A percentile compares a stretch with the other conserved stretches of the same genome.
Conservation (phyloP, 495 filamentous ascomycete species). For the Tuber microsphaerosporum region DNA sequence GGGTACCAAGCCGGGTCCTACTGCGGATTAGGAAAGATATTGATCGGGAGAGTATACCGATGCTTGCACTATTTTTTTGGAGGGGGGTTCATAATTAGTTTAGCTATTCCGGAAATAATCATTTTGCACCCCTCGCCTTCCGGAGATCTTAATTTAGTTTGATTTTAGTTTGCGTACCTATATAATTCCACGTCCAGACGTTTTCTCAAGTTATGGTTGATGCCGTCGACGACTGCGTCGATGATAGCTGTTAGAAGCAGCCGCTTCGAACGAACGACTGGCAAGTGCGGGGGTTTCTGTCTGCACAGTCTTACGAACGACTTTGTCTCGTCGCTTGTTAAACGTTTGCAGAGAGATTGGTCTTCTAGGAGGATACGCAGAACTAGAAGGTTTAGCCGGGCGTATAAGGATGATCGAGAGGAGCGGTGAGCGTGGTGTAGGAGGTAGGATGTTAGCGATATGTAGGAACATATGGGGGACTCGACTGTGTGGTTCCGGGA, state of each 20-base stretch:
- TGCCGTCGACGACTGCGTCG: slow-evolving; percentile 78
- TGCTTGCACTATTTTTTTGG: slow-evolving; percentile 44
- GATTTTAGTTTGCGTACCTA: slow-evolving; percentile 38
- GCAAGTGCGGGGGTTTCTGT: slow-evolving; percentile 83
- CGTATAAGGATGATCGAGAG: slow-evolving; percentile 65
- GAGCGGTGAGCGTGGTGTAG: slow-evolving; percentile 89
- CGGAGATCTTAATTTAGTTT: background rate
- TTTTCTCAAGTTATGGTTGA: slow-evolving; percentile 87
- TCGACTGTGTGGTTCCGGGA: slow-evolving; percentile 43
- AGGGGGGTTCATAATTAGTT: slow-evolving; percentile 3
- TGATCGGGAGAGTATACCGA: slow-evolving; percentile 73
- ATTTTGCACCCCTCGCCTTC: slow-evolving; percentile 4
- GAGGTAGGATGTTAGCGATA: slow-evolving; percentile 87
- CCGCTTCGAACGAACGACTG: slow-evolving; percentile 62
- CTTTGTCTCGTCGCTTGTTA: slow-evolving; percentile 75
- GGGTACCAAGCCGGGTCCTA: slow-evolving; percentile 56
- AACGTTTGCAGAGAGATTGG: slow-evolving; percentile 68
- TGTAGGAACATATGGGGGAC: slow-evolving; percentile 69
- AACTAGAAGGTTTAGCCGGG: slow-evolving; percentile 71
- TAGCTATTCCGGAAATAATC: slow-evolving; percentile 9
- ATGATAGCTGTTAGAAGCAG: slow-evolving; percentile 66
- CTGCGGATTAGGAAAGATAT: slow-evolving; percentile 75
- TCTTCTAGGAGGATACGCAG: slow-evolving; percentile 87
- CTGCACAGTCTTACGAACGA: slow-evolving; percentile 74
- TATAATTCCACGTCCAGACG: slow-evolving; percentile 81